Evolutionary conservation across 2,329 filamentous ascomycete species (phyloP), one percentile per base, ranked within the genome.

Genomic region (Ophiocordyceps polyrhachis-furcata): DNA sequence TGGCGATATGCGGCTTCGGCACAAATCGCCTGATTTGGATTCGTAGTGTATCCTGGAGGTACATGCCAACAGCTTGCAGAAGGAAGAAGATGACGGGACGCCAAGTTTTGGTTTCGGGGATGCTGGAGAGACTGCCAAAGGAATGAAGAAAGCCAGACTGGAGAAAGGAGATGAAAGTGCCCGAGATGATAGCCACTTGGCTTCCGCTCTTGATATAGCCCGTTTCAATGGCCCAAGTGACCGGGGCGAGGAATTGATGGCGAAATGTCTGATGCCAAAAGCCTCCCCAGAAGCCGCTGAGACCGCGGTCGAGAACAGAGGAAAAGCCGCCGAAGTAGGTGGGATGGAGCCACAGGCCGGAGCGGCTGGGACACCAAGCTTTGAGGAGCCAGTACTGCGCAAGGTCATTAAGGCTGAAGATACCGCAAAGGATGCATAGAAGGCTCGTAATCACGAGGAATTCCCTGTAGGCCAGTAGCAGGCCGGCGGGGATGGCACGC

Each of bases 251-350:
- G 55, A 89, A 87, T 2, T 74, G 76, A 45, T 77, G 71, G 1
- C 87, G 81, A 63, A 94, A 93, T 3, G 81, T 79, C 61, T 95
- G 88, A 59, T 96, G 89, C 89, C 89, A 95, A 71, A 78, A 89
- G 20, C 68, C 69, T 41, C 83, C 79, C 89, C 89, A 96, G 62
- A 81, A 82, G 1, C 87, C 88, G 1, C 74, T 70, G 2, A 95
- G 66, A 0, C 89, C 88, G 47, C 75, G 68, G 49, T 86, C 74
- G 12, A 79, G 61, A 2, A 88, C 67, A 23, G 67, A 61, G 0
- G 53, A 53, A 45, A 71, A 63, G 19, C 66, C 66, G 13, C 82
- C 80, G 47, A 78, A 69, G 5, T 72, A 64, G 28, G 73, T 61
- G 1, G 75, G 66, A 48, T 69, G 66, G 43, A 68, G 64, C 72